Evolutionary conservation across 345 rosid species (phyloP).

Genomic region (Sapria himalayana): DNA sequence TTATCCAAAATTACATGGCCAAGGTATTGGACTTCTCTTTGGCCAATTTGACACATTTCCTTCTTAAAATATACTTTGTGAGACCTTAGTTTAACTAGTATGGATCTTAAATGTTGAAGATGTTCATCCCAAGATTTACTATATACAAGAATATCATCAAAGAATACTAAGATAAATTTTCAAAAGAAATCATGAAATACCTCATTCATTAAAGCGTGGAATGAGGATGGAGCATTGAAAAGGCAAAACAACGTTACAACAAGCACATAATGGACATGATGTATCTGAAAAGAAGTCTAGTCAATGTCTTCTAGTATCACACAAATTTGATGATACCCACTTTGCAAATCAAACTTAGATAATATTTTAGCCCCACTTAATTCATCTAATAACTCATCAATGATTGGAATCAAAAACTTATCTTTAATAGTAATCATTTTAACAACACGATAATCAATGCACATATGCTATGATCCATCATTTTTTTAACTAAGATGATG

Average conservation of each 20-base stretch:
- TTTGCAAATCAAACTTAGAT: background rate
- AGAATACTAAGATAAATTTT: background rate
- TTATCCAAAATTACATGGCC: too few species aligned
- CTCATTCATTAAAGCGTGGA: background rate
- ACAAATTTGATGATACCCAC: background rate
- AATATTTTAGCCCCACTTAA: background rate
- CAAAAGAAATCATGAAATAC: background rate
- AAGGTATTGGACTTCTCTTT: too few species aligned
- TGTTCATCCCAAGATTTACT: too few species aligned
- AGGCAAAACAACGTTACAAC: background rate
- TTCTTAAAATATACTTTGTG: too few species aligned
- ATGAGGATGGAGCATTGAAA: background rate
- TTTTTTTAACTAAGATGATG: background rate
- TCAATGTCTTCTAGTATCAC: background rate
- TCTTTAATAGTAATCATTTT: background rate
- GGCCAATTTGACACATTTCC: too few species aligned
- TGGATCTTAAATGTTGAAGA: too few species aligned
- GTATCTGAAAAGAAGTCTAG: background rate
- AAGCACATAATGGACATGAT: background rate
- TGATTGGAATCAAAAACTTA: background rate
- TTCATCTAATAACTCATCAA: slow-evolving; percentile 1
- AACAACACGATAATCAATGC: too few species aligned
- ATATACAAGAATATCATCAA: too few species aligned
- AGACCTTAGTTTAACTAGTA: too few species aligned
- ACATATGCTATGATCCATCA: background rate